Evolutionary conservation across 2,329 filamentous ascomycete genomes (phyloP).

Genomic region (Aspergillus aculeatinus): DNA sequence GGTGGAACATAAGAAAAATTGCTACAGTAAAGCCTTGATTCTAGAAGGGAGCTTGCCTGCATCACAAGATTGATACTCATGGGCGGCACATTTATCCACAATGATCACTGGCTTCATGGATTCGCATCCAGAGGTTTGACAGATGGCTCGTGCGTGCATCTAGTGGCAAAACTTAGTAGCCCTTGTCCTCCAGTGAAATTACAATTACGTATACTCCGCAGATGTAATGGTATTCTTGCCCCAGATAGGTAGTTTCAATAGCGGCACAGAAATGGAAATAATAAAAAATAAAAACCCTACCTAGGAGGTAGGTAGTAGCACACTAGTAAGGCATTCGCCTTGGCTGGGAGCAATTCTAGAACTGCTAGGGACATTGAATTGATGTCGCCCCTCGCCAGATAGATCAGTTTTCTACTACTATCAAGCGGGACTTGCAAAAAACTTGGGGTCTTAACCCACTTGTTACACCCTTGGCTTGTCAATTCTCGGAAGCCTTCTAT

Average conservation of each 20-base stretch:
- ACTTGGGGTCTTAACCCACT: too few species aligned
- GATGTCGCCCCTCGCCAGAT: background rate
- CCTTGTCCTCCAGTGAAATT: background rate
- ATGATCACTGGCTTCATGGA: background rate
- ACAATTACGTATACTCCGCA: background rate
- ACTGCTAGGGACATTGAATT: background rate
- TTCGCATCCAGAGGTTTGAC: background rate
- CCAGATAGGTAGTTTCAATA: background rate
- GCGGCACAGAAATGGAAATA: background rate
- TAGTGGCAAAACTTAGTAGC: background rate
- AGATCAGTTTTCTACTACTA: too few species aligned
- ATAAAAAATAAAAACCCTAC: background rate
- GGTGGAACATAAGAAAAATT: background rate
- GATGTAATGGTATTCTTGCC: too few species aligned
- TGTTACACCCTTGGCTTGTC: too few species aligned
- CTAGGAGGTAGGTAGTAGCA: background rate
- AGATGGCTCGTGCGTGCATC: background rate
- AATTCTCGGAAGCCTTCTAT: too few species aligned
- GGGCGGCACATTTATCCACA: background rate
- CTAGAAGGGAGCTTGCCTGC: background rate
- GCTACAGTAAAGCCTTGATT: background rate
- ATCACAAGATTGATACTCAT: background rate
- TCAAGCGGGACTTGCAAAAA: too few species aligned
- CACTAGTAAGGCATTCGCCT: background rate
- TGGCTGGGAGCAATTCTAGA: background rate